Conservation (phyloP, 73 alveolate genomes). For the Diophrys sp. region DNA sequence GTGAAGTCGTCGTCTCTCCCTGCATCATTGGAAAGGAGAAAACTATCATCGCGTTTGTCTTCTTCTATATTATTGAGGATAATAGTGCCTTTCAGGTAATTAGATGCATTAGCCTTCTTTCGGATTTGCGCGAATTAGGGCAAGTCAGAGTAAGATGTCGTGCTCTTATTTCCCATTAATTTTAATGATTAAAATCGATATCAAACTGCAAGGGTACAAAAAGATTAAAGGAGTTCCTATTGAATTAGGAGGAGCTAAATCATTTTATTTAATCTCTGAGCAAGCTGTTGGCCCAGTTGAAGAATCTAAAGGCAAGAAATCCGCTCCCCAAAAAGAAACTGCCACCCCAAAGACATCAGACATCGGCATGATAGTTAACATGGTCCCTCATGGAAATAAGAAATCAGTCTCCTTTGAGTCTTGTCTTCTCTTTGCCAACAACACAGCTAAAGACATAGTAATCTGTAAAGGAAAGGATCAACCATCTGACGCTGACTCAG, state of each 20-base stretch:
- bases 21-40: background rate
- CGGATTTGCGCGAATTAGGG: background rate
- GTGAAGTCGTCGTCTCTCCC: background rate
- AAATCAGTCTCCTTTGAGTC: conserved; percentile 26
- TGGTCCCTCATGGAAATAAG: conserved; percentile 6
- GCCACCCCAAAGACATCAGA: background rate
- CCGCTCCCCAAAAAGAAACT: background rate
- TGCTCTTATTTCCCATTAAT: background rate
- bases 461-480: conserved; percentile 4
- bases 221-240: conserved; percentile 37
- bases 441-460: conserved; percentile 7
- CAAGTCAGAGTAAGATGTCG: background rate
- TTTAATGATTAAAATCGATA: conserved; percentile 32
- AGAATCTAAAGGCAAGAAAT: background rate
- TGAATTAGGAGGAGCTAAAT: conserved; percentile 48
- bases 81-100: too few relatives aligned
- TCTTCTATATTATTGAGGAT: too few relatives aligned
- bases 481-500: background rate
- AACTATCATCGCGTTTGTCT: background rate
- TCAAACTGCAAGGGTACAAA: conserved; percentile 25
- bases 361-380: conserved; percentile 13
- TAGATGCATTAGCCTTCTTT: background rate
- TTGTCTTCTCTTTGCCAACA: conserved; percentile 10
- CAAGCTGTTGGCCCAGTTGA: background rate
- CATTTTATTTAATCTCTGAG: conserved; percentile 18